Base-by-base conservation (phyloP, 768 basidiomycete species). In the Amanita thiersii region DNA sequence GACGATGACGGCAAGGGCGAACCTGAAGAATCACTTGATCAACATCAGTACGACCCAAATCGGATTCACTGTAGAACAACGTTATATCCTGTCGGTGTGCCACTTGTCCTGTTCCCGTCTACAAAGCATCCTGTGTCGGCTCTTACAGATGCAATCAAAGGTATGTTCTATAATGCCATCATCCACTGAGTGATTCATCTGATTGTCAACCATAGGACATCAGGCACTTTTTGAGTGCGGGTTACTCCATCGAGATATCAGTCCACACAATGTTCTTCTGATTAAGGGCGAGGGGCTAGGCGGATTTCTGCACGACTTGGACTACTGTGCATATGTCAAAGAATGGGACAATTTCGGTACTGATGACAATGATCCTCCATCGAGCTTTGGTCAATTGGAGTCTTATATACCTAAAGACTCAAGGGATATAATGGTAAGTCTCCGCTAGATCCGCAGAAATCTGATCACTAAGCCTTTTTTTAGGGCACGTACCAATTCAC, bases 241-340 rank as follows among this genome's bases (percentile, higher is more conserved):
- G 6, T 11, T 41, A 11, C 29, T 31, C 12, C 40, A 41, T 31
- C 18, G 40, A 17, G 40, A 34, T 23, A 34, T 42, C 12, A 34
- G 40, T 35, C 18, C 40, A 10, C 23, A 23, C 32, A 42, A 42
- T 24, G 24, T 42, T n/a, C 25, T 42, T 11, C 5, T 42, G 4
- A 3, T 19, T 11, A 9, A 15, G 4, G 19, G 34, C n/a, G 12
- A 24, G 18, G 30, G 26, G 14, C 4, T 8, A 10, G 9, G 21
- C 19, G 40, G 40, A 6, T 34, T 42, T 17, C 10, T 42, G 28
- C 40, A 42, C 21, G 40, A 42, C 23, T n/a, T 34, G 18, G 40
- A 42, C 34, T 34, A 40, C 17, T 21, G 36, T 23, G 25, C 17
- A 19, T 20, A 37, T 12, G 10, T 37, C 2, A 19, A 12, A 37